Evolutionary conservation across 768 basidiomycete genomes (phyloP), one percentile per base, ranked within the genome.

Genomic region (Hypholoma sublateritium): DNA sequence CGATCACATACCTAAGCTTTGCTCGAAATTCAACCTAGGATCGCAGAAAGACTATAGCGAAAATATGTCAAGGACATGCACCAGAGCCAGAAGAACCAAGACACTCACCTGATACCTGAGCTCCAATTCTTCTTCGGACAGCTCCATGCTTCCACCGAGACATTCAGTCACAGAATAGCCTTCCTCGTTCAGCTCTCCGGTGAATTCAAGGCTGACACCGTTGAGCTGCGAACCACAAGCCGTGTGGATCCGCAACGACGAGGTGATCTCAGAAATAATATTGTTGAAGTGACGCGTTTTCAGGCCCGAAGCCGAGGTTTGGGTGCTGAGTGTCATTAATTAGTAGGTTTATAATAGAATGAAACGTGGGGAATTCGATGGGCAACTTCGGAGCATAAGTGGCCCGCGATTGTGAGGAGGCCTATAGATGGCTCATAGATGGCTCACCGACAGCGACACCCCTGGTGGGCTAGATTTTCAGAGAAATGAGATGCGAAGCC

Each of bases 91-190:
- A 50, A 35, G 43, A 16, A 52, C 56, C 4, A 55, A 55, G 8
- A 50, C 25, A 36, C 54, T 16, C 12, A 90, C 87, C 76, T 96
- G 89, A 69, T 98, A 99, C 62, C 95, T 80, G 70, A 95, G 74
- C n/a, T 84, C 88, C 14, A 99, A 80, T 69, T 97, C 80, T 61
- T 95, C 90, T 69, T 98, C 96, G 45, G 79, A 82, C 36, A 98
- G 75, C 67, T 92, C 89, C 95, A 98, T 98, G 62, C 93, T 96
- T 1, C 96, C 97, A 4, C 97, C 97, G 9, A 95, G 77, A 67
- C 95, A 98, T 70, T 98, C 97, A 0, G 97, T 99, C 42, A 99
- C 97, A 60, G 91, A 91, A 72, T 89, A 93, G 5, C 96, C 94
- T 55, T 97, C 88, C 11, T 92, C 87, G 59, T 89, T 89, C 50